Percentiles rank a stretch among this genome's conserved stretches.
phyloP scores from a whole-genome alignment of 805 yeast genomes.

The Saccharomycopsis amapae region DNA sequence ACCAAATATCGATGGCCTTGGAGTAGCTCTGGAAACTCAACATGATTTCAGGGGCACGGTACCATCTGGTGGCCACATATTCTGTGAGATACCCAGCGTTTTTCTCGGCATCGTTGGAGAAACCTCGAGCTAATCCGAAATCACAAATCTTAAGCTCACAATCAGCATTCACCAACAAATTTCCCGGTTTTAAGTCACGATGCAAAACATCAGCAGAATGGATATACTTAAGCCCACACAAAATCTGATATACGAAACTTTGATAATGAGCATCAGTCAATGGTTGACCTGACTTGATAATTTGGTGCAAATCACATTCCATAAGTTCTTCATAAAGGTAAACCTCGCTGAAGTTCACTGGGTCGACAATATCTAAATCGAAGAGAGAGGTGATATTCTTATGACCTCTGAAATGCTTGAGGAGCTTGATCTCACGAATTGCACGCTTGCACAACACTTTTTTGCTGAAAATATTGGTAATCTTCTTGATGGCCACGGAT shows the following conservation, averaged over 20 bases:
- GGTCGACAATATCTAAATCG: conserved; percentile 83
- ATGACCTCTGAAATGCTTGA: conserved; percentile 93
- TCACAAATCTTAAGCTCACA: conserved; percentile 85
- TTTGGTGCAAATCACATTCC: conserved; percentile 99
- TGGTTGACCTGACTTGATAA: conserved; percentile 88
- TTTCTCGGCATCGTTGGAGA: conserved; percentile 30
- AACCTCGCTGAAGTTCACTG: conserved; percentile 79
- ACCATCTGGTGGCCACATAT: conserved; percentile 94
- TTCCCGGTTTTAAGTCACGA: conserved; percentile 89
- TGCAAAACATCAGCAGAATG: conserved; percentile 92
- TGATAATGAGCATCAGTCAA: conserved; percentile 94
- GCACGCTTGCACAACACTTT: conserved; percentile 90
- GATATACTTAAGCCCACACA: conserved; percentile 81
- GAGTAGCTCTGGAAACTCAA: conserved; percentile 89
- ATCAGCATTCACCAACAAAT: conserved; percentile 64
- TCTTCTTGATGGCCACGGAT: conserved; percentile 90
- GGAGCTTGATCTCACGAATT: conserved; percentile 77
- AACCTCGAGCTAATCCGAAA: conserved; percentile 86
- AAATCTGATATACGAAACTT: conserved; percentile 79
- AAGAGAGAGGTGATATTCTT: conserved; percentile 92
- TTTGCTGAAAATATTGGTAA: conserved; percentile 88
- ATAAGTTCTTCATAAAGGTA: conserved; percentile 92
- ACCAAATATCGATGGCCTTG: conserved; percentile 96
- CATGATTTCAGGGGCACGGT: conserved; percentile 96
- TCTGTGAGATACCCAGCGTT: conserved; percentile 49